phyloP scores from a whole-genome alignment of 2,329 filamentous ascomycete species.

The Paramyrothecium roridum region DNA sequence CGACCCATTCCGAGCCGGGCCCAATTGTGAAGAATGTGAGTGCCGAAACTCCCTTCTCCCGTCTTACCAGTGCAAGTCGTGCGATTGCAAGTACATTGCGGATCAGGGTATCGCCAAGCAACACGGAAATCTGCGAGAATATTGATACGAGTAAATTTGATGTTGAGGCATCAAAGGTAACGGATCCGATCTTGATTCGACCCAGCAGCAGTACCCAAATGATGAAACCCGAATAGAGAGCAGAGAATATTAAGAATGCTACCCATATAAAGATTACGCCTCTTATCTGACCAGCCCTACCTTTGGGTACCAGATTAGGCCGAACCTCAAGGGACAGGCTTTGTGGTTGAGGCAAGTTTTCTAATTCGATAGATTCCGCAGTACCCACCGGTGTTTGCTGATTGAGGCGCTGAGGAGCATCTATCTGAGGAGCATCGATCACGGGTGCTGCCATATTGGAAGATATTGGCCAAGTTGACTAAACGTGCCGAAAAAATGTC shows the following conservation, averaged over 20 bases:
- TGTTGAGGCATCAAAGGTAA: neutral
- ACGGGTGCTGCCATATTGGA: too few relatives aligned
- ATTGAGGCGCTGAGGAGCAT: too few relatives aligned
- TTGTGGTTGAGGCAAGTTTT: neutral
- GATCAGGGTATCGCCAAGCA: neutral
- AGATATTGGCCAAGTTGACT: too few relatives aligned
- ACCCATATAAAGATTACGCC: neutral
- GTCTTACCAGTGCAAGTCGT: neutral
- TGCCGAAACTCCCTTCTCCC: neutral
- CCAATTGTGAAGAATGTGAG: neutral
- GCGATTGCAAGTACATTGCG: neutral
- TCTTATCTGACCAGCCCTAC: neutral
- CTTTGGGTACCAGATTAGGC: neutral
- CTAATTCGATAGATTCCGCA: neutral
- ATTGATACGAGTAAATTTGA: neutral
- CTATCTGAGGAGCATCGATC: too few relatives aligned
- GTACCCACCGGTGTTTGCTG: too few relatives aligned
- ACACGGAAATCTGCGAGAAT: neutral
- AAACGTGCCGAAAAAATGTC: too few relatives aligned
- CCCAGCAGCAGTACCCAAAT: neutral
- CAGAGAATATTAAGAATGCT: neutral
- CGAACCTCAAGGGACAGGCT: neutral
- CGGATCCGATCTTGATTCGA: neutral
- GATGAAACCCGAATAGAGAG: neutral
- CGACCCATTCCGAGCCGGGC: neutral